These are phyloP conservation scores for Petunia hybrid DNA, from an alignment of 305 asterid species.

Conservation along the genomic window DNA sequence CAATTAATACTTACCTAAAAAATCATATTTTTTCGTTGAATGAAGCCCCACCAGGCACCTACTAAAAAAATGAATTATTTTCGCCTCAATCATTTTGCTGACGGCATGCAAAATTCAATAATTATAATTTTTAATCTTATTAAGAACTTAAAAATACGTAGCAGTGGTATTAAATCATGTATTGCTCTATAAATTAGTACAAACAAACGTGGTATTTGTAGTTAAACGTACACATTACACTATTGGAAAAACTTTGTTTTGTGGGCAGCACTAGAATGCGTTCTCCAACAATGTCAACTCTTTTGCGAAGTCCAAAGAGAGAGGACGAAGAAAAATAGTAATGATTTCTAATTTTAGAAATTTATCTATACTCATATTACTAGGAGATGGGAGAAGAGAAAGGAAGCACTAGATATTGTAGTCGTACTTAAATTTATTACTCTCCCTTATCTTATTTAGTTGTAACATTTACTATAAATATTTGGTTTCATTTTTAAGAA, in stretches of 20 bases:
- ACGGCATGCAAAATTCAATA: background rate
- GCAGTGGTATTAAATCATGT: background rate
- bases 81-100: slow-evolving; percentile 4
- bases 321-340: background rate
- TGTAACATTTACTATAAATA: too few relatives aligned
- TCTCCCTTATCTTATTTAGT: too few relatives aligned
- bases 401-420: background rate
- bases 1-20: background rate
- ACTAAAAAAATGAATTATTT: background rate
- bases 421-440: background rate
- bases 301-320: background rate
- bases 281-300: slow-evolving; percentile 21
- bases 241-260: background rate
- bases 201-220: background rate
- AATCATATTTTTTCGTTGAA: background rate
- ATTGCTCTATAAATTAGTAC: background rate
- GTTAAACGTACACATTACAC: background rate
- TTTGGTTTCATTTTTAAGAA: too few relatives aligned
- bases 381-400: background rate
- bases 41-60: background rate
- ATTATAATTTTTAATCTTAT: background rate
- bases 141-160: background rate
- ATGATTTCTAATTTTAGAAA: background rate
- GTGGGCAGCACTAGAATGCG: background rate
- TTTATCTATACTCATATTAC: too few relatives aligned